Conservation (phyloP, 805 yeast genomes). For the Blastobotrys chiropterorum region DNA sequence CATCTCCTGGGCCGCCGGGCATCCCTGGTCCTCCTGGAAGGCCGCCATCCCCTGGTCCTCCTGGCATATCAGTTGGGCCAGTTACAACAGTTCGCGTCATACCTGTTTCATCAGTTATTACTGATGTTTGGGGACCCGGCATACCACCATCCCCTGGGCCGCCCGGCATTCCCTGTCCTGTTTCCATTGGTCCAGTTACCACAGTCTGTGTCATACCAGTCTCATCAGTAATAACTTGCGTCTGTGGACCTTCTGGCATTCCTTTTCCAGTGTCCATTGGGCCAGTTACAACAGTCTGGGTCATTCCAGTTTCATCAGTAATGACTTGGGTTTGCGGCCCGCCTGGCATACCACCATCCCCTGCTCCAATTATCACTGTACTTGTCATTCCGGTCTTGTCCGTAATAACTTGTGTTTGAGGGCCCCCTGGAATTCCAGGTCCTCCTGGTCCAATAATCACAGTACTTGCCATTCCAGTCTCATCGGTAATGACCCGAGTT, state of each 20-base stretch:
- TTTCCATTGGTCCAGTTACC: not conserved
- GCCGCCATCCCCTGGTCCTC: conserved; percentile 7
- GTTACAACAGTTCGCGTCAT: not conserved
- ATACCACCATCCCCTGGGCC: too few species aligned
- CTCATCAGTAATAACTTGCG: too few species aligned
- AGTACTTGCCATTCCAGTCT: not conserved
- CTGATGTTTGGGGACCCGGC: not conserved
- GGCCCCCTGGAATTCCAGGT: not conserved
- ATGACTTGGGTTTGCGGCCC: conserved; percentile 6
- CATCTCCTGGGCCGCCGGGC: not conserved
- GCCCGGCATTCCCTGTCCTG: too few species aligned
- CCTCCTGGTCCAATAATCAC: not conserved
- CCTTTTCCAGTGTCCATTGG: too few species aligned
- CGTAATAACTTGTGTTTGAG: not conserved
- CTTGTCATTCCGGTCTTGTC: not conserved
- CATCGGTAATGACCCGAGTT: not conserved
- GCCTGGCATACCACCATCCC: conserved; percentile 6
- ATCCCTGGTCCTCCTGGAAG: conserved; percentile 3
- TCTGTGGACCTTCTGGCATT: not conserved
- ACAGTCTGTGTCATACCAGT: not conserved
- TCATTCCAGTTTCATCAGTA: conserved; percentile 6
- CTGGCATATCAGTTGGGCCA: conserved; percentile 3
- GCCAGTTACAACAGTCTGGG: too few species aligned
- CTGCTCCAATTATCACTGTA: too few species aligned
- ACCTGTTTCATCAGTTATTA: not conserved